Percentiles rank a stretch among this genome's conserved stretches.
Evolutionary conservation across 371 early-diverging fungal genomes (phyloP).

Genomic region (Fennellomyces sp.): DNA sequence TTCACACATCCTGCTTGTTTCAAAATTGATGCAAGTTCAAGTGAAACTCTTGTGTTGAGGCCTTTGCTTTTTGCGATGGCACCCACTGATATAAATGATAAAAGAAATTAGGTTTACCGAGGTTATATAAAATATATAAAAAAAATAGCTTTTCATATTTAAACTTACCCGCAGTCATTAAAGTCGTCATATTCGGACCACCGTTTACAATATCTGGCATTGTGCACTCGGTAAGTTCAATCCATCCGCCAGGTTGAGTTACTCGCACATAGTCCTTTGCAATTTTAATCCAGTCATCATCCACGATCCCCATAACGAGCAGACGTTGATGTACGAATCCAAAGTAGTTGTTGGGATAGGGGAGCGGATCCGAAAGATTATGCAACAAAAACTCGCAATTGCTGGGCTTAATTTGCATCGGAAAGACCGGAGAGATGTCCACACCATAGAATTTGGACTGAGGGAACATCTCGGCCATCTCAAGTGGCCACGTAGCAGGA

Average conservation of each 20-base stretch:
- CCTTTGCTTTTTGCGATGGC: background rate
- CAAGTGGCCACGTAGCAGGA: too few species aligned
- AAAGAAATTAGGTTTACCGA: too few species aligned
- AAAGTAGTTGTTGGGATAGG: constrained; percentile 53
- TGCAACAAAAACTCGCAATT: constrained; percentile 46
- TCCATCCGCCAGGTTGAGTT: background rate
- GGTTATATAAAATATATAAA: too few species aligned
- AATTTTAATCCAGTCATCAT: constrained; percentile 24
- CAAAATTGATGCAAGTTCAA: background rate
- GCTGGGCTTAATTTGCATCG: constrained; percentile 10
- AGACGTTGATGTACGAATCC: constrained; percentile 56
- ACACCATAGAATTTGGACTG: constrained; percentile 13
- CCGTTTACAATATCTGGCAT: background rate
- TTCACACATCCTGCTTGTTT: background rate
- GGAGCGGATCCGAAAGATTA: constrained; percentile 53
- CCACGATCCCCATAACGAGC: constrained; percentile 25
- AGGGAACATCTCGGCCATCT: constrained; percentile 18
- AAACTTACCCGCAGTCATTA: background rate
- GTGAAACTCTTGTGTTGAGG: background rate
- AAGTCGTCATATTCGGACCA: background rate
- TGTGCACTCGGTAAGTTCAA: background rate
- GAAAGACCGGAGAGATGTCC: constrained; percentile 14
- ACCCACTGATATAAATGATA: background rate
- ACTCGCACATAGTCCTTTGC: background rate
- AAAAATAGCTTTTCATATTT: background rate